These are phyloP conservation scores for Termitomyces sp. DNA, from an alignment of 768 basidiomycete genomes.

Conservation along the genomic window DNA sequence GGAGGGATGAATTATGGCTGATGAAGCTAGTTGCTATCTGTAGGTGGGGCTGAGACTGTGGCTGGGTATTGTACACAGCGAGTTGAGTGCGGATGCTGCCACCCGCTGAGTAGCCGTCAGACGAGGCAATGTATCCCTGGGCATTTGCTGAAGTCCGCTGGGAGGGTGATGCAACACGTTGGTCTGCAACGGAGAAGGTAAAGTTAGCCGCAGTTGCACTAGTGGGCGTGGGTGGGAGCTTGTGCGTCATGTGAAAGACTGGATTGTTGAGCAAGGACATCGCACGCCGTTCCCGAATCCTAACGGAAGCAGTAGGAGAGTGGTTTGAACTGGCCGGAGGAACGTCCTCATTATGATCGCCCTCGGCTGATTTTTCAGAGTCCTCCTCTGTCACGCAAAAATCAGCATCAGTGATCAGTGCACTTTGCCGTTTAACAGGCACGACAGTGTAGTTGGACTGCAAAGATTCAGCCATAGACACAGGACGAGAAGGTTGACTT, in stretches of 20 bases:
- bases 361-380: constrained; percentile 4
- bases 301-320: constrained; percentile 41
- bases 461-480: constrained; percentile 73
- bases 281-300: constrained; percentile 53
- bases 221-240: constrained; percentile 20
- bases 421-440: constrained; percentile 61
- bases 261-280: constrained; percentile 52
- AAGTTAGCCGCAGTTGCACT: constrained; percentile 24
- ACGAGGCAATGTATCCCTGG: constrained; percentile 34
- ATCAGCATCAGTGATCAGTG: constrained; percentile 61
- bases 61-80: constrained; percentile 21
- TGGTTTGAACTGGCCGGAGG: constrained; percentile 9
- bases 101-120: constrained; percentile 28
- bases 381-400: constrained; percentile 55
- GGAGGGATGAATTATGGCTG: constrained; percentile 12
- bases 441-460: constrained; percentile 72
- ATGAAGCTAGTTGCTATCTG: constrained; percentile 30
- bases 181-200: constrained; percentile 30
- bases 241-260: constrained; percentile 15
- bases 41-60: constrained; percentile 1
- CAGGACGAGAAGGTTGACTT: constrained; percentile 56
- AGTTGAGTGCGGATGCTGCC: constrained; percentile 42
- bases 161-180: constrained; percentile 27
- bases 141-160: constrained; percentile 30
- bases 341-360: not conserved